Base-by-base conservation (phyloP, 1,139 yeast species). In the Nadsonia commutata region DNA sequence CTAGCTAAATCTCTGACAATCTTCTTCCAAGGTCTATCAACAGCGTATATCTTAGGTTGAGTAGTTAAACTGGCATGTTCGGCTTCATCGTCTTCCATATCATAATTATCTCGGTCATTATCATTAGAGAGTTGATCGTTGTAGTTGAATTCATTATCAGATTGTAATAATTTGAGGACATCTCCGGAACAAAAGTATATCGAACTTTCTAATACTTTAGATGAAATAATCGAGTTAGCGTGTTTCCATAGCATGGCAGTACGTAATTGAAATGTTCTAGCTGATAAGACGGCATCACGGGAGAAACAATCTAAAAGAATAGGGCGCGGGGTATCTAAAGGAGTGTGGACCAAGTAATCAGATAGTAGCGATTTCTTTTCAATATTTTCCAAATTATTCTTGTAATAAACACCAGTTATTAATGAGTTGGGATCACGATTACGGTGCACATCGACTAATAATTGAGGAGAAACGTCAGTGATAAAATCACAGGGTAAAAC, bases 401-500 rank as follows among this genome's bases (percentile, higher is more conserved):
- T 69, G 64, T 85, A 85, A 56, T 76, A 75, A 17, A 85, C 76
- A 37, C 81, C 70, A 3, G 65, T 53, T 18, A 62, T 52, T 62
- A 86, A 67, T 2, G 90, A 90, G 45, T 79, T 58, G 52, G 82
- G 86, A 37, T 70, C 72, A 53, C 78, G 74, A 52, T 76, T 79
- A 53, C 95, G 70, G 58, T 80, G 88, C 39, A 81, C 81, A 57
- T 90, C 95, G 43, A 88, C 76, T 38, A 93, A 68, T 19, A 80
- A 80, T 54, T 82, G 90, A 3, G 98, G 95, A 3, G 95, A 95
- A 38, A 88, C 68, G 59, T 88, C 88, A 3, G 97, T 85, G 42
- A 90, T 69, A 55, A 90, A 82, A 61, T 93, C 98, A 65, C 97
- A 88, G 3, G 98, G 96, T 48, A 93, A 64, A 37, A 90, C 62